phyloP scores from a whole-genome alignment of 345 rosid species.

The Eutrema yunnanense region DNA sequence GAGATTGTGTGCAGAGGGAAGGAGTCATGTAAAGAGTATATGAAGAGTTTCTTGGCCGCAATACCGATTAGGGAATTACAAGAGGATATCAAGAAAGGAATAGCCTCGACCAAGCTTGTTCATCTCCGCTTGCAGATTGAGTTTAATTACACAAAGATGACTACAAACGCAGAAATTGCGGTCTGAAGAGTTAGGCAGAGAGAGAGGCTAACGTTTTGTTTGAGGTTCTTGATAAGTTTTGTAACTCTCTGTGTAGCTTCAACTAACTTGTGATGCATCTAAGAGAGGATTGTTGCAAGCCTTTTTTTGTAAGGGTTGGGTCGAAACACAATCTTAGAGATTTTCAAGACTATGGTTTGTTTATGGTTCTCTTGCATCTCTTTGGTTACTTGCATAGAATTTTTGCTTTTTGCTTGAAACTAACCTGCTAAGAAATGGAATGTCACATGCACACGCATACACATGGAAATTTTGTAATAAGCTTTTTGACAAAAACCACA shows the following conservation, averaged over 20 bases:
- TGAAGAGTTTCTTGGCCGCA: constrained; percentile 63
- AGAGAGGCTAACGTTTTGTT: background rate
- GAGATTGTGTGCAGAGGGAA: constrained; percentile 39
- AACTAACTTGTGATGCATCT: background rate
- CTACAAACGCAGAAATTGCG: background rate
- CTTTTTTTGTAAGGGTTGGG: no score
- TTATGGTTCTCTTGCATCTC: no score
- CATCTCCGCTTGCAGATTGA: constrained; percentile 62
- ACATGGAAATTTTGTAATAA: background rate
- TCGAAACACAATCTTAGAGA: no score
- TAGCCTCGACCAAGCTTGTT: constrained; percentile 46
- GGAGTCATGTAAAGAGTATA: constrained; percentile 59
- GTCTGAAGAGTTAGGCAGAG: constrained; percentile 10
- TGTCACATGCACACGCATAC: background rate
- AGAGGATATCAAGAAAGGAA: constrained; percentile 56
- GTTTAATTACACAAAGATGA: constrained; percentile 47
- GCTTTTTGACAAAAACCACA: background rate
- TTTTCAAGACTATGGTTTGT: no score
- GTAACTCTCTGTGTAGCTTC: background rate
- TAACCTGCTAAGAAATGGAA: background rate
- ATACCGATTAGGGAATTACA: constrained; percentile 57
- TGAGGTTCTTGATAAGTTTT: constrained; percentile 8
- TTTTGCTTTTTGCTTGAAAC: background rate
- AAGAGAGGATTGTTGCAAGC: no score
- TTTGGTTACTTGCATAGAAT: no score